These are phyloP conservation scores for Sordariomycetes sp. DNA, from an alignment of 2,329 filamentous ascomycete species.

Conservation along the genomic window DNA sequence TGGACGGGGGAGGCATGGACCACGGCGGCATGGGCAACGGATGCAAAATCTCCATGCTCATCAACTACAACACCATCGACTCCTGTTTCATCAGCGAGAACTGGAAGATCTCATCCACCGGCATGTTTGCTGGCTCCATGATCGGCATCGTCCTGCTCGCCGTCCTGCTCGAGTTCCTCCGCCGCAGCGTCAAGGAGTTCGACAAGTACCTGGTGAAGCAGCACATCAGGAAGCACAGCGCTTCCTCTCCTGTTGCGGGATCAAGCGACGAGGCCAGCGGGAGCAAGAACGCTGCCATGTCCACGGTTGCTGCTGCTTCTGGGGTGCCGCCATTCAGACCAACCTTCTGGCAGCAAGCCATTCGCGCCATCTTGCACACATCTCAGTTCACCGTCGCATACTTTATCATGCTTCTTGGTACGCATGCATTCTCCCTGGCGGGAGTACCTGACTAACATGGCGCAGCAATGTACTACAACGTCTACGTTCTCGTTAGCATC, in stretches of 20 bases:
- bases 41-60: slow-evolving; percentile 54
- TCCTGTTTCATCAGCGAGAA: slow-evolving; percentile 54
- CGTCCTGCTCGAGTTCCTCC: slow-evolving; percentile 61
- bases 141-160: slow-evolving; percentile 71
- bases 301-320: neutral
- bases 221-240: slow-evolving; percentile 23
- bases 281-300: slow-evolving; percentile 10
- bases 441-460: slow-evolving; percentile 3
- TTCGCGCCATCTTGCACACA: slow-evolving; percentile 60
- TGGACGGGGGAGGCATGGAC: slow-evolving; percentile 2
- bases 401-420: slow-evolving; percentile 58
- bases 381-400: slow-evolving; percentile 68
- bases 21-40: slow-evolving; percentile 14
- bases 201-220: slow-evolving; percentile 55
- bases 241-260: slow-evolving; percentile 1
- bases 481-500: slow-evolving; percentile 75
- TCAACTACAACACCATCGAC: slow-evolving; percentile 70
- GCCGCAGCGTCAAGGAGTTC: slow-evolving; percentile 62
- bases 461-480: slow-evolving; percentile 53
- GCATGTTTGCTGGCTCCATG: slow-evolving; percentile 72
- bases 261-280: slow-evolving; percentile 9
- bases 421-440: slow-evolving; percentile 6
- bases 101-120: slow-evolving; percentile 62
- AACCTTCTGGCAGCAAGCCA: slow-evolving; percentile 53
- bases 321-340: slow-evolving; percentile 38